Evolutionary conservation across 768 basidiomycete species (phyloP), one percentile per base, ranked within the genome.

Genomic region (Dentipellis fragilis): DNA sequence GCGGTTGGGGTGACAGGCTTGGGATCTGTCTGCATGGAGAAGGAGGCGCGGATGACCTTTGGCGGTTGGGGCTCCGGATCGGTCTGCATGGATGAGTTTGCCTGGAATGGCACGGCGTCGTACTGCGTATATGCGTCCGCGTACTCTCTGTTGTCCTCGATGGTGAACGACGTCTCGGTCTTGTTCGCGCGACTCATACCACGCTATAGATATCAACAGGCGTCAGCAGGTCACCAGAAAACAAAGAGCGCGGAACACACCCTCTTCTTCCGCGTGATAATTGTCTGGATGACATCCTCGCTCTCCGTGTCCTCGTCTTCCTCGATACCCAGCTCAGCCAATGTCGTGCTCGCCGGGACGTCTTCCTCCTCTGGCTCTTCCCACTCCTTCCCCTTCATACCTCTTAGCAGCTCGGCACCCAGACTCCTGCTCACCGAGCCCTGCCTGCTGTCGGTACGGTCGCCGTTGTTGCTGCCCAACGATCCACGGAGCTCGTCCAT

Each of bases 401-500:
- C 85, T 42, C 79, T 79, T 59, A 80, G 60, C 52, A 91, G 63
- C 66, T 91, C 89, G 17, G 83, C 85, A 2, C 88, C 87, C 4
- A 91, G 68, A 61, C 81, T 86, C 72, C 84, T 87, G 62, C 85
- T 87, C 54, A 89, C 62, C 16, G 79, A 84, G 42, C 76, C 80
- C 35, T 70, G 70, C 16, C 67, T 72, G 63, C 83, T 90, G 42
- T 71, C 76, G 50, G 72, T 67, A 11, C 71, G 72, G 11, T 66
- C 64, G 40, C 65, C 67, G 19, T 58, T 62, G n/a, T 69, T 70
- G 40, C 69, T 67, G 39, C 71, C 66, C 5, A 74, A 72, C 49
- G 68, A 71, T 52, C 72, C 80, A 40, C 92, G 77, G 76, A 94
- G 80, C 69, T 94, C 92, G 62, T 97, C 93, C 77, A 97, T 82